Percentiles rank a stretch among this genome's conserved stretches.
Conservation (phyloP, 163 green algal species). For the Trebouxia gelatinosa region DNA sequence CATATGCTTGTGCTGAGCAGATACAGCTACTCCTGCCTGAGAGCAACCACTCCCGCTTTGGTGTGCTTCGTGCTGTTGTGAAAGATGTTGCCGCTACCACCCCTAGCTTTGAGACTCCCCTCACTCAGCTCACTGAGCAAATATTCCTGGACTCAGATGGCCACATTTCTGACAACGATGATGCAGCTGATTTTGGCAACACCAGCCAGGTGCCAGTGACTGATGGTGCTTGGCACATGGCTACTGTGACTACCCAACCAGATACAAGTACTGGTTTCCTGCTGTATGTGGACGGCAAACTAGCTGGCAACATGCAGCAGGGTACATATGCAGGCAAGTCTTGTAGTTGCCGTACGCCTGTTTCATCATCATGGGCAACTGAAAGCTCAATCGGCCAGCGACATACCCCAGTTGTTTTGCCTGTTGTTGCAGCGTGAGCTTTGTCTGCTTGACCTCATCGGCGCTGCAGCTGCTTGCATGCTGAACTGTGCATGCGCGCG, state of each 20-base stretch:
- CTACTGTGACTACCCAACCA: slow-evolving; percentile 55
- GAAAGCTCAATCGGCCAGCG: not conserved
- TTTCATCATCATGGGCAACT: not conserved
- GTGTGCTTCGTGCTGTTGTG: slow-evolving; percentile 50
- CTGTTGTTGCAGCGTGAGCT: not conserved
- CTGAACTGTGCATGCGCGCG: not conserved
- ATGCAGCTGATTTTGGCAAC: not conserved
- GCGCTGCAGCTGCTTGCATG: not conserved
- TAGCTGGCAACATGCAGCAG: not conserved
- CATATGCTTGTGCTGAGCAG: slow-evolving; percentile 29
- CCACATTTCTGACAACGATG: not conserved
- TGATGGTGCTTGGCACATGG: slow-evolving; percentile 73
- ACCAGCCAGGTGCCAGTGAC: not conserved
- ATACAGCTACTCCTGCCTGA: slow-evolving; percentile 58
- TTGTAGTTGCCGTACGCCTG: not conserved
- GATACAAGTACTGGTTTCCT: slow-evolving; percentile 35
- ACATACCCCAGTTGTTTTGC: not conserved
- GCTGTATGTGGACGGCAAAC: slow-evolving; percentile 49
- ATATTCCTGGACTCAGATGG: slow-evolving; percentile 8
- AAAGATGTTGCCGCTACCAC: slow-evolving; percentile 39
- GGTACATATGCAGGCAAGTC: not conserved
- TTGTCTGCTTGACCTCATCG: not conserved
- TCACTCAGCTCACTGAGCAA: not conserved
- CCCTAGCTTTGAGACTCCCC: not conserved
- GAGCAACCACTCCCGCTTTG: slow-evolving; percentile 41